Conservation (phyloP, 2,329 filamentous ascomycete species). For the Exophiala bonariae region DNA sequence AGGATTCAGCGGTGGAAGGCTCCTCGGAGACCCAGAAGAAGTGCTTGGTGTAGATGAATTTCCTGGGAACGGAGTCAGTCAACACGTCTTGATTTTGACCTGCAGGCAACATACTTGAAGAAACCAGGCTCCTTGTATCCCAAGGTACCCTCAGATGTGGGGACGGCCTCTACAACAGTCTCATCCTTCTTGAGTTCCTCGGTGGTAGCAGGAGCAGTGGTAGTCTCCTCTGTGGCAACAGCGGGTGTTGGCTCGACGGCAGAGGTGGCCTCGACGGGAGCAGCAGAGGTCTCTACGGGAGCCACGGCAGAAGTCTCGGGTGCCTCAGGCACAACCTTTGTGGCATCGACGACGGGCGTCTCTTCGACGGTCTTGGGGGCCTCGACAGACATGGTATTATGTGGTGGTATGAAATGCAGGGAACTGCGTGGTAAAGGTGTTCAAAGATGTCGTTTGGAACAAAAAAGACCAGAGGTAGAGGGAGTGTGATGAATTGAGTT, state of each 20-base stretch:
- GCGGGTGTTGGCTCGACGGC: constrained; percentile 14
- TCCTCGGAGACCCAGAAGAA: constrained; percentile 85
- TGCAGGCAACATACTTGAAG: constrained; percentile 70
- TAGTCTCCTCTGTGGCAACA: constrained; percentile 19
- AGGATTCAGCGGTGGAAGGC: constrained; percentile 70
- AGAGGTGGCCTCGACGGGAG: constrained; percentile 25
- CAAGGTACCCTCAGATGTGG: constrained; percentile 78
- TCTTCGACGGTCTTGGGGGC: constrained; percentile 69
- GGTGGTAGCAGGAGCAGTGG: constrained; percentile 26
- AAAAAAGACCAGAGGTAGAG: constrained; percentile 34
- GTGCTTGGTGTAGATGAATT: constrained; percentile 87
- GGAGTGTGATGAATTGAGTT: constrained; percentile 6
- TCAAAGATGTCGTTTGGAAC: constrained; percentile 31
- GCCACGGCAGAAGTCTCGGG: constrained; percentile 38
- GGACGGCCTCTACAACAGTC: constrained; percentile 54
- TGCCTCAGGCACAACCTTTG: constrained; percentile 36
- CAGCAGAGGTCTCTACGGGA: constrained; percentile 35
- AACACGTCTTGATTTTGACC: not conserved
- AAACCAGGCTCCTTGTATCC: constrained; percentile 88
- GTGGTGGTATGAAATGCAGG: constrained; percentile 29
- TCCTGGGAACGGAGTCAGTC: constrained; percentile 52
- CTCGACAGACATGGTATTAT: constrained; percentile 64
- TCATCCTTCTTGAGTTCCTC: constrained; percentile 48
- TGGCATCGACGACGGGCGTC: constrained; percentile 39
- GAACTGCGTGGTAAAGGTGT: constrained; percentile 31